These are phyloP conservation scores for Backusella circina DNA, from an alignment of 192 early-diverging fungal species.

Conservation along the genomic window DNA sequence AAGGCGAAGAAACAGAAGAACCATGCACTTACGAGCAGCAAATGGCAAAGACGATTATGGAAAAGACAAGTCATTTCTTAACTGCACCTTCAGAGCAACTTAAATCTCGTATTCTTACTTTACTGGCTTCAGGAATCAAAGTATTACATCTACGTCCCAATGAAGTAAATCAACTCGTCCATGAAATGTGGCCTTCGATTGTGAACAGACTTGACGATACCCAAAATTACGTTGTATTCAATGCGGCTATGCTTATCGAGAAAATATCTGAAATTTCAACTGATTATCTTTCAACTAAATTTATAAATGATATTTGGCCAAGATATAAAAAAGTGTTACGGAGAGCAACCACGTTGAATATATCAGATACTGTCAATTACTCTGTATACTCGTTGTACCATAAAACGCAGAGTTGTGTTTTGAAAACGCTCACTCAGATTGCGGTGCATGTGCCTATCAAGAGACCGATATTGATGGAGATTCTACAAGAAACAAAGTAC, in stretches of 20 bases:
- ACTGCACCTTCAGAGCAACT: slow-evolving; percentile 44
- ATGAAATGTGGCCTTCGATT: slow-evolving; percentile 48
- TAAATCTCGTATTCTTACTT: slow-evolving; percentile 36
- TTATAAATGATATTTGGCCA: slow-evolving; percentile 47
- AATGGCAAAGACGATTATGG: slow-evolving; percentile 40
- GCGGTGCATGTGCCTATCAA: slow-evolving; percentile 14
- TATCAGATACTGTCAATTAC: slow-evolving; percentile 10
- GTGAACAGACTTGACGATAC: slow-evolving; percentile 34
- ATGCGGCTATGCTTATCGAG: slow-evolving; percentile 32
- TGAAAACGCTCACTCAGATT: slow-evolving; percentile 22
- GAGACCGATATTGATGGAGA: slow-evolving; percentile 1
- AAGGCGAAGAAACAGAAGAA: background rate
- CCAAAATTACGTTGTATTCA: slow-evolving; percentile 34
- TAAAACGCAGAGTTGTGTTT: slow-evolving; percentile 17
- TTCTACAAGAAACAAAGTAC: slow-evolving; percentile 5
- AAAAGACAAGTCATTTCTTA: slow-evolving; percentile 48
- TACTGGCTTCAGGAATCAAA: slow-evolving; percentile 33
- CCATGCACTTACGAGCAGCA: slow-evolving; percentile 38
- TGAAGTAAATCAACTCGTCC: slow-evolving; percentile 45
- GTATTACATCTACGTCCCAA: slow-evolving; percentile 33
- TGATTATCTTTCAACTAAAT: slow-evolving; percentile 39
- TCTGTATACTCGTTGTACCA: slow-evolving; percentile 28
- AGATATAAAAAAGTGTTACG: slow-evolving; percentile 24
- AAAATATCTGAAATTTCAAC: slow-evolving; percentile 36
- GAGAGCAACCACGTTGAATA: background rate